Evolutionary conservation across 768 basidiomycete genomes (phyloP), one percentile per base, ranked within the genome.

Genomic region (Collybia mongolica): DNA sequence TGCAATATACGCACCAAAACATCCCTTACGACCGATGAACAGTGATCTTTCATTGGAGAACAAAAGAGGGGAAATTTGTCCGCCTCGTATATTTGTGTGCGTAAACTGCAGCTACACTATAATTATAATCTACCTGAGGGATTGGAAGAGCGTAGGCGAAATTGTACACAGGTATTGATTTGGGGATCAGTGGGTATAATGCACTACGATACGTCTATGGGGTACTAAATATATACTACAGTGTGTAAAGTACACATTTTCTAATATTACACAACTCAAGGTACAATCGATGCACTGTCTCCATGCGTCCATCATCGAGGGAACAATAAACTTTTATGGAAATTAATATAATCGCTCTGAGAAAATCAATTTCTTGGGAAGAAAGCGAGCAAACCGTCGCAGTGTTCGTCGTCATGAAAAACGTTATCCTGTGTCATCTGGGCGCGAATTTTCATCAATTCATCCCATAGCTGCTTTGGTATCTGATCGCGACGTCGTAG

Each of bases 401-500:
- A 47, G 36, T 55, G 52, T 12, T 56, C 58, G 18, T 52, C 50
- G 38, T 42, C 42, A 43, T 36, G 18, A 32, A 56, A 49, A 2
- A 3, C 44, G 22, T 51, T 55, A 29, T 51, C 53, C 26, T 60
- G 52, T 4, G 60, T 54, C 23, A 66, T 49, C 29, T 61, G 61
- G 15, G 56, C 14, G 23, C 65, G 65, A 46, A 73, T 70, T 64
- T 70, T 72, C 68, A 72, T 72, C 49, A 80, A 55, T 60, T 79
- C 75, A 51, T 77, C 76, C 73, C 74, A 77, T 40, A 77, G 67
- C 36, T 72, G 64, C 17, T 73, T 70, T 42, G 76, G 75, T 35
- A 72, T 61, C 49, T 72, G 71, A 44, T 75, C 67, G 3, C 72
- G 75, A 46, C 60, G 68, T 14, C 72, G 69, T 44, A 82, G 64